Conservation (phyloP, 192 early-diverging fungal species). For the Gryganskiella cystojenkinii region DNA sequence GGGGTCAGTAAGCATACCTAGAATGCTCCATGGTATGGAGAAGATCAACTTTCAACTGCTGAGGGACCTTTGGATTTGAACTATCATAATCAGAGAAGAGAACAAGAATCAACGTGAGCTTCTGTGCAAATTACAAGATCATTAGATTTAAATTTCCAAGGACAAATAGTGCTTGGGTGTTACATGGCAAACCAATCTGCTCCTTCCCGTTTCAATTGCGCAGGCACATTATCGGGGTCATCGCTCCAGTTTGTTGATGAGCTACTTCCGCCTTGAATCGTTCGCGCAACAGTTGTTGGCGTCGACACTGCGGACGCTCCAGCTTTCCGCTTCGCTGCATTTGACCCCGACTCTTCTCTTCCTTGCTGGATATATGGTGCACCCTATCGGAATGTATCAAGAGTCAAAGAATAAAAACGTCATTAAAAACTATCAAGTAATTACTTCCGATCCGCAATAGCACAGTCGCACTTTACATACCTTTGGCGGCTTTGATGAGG, state of each 20-base stretch:
- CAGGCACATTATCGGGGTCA: constrained; percentile 81
- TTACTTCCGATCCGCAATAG: not conserved
- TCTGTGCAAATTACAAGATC: not conserved
- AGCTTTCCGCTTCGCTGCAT: constrained; percentile 32
- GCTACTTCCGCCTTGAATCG: constrained; percentile 14
- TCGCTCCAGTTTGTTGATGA: constrained; percentile 40
- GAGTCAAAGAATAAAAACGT: not conserved
- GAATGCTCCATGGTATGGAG: constrained; percentile 66
- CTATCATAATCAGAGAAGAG: constrained; percentile 29
- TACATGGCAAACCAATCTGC: constrained; percentile 90
- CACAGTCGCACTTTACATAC: constrained; percentile 15
- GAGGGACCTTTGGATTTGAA: constrained; percentile 75
- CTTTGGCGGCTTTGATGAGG: constrained; percentile 29
- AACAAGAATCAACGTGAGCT: not conserved
- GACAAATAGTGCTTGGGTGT: constrained; percentile 1
- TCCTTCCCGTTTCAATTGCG: constrained; percentile 82
- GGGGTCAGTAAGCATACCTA: constrained; percentile 22
- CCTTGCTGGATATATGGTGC: constrained; percentile 17
- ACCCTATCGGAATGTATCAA: not conserved
- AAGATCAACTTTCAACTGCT: constrained; percentile 71
- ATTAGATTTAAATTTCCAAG: not conserved
- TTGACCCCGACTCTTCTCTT: constrained; percentile 33
- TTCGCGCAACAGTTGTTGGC: constrained; percentile 18
- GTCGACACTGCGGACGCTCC: constrained; percentile 23
- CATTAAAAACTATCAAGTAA: not conserved